Evolutionary conservation across 768 basidiomycete species (phyloP), one percentile per base, ranked within the genome.

Genomic region (Pilatotrama ljubarskyi): DNA sequence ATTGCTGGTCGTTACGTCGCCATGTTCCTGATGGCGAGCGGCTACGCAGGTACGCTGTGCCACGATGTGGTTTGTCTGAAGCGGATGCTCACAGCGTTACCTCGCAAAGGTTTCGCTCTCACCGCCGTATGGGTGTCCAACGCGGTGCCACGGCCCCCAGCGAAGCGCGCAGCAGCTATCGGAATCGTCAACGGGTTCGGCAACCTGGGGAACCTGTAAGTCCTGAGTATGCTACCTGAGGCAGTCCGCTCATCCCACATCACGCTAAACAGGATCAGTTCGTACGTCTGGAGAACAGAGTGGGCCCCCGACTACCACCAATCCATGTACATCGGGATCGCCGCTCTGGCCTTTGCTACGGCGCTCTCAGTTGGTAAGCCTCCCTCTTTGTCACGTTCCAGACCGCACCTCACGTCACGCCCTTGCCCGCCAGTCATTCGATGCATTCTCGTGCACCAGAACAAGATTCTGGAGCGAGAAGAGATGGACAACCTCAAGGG

Each of bases 281-380:
- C 84, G 0, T 87, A 81, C 64, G 77, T 80, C 0, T 88, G 86
- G 86, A 82, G 82, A 64, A 66, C 80, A 3, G 67, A 69, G n/a
- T 88, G 86, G 85, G 76, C 83, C 8, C 86, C 86, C 0, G 64
- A 77, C 60, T 88, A 87, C 64, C 84, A 85, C 48, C 84, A 76
- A 42, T 84, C 84, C 0, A 84, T 87, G 83, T 74, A 76, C 40
- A 84, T 88, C 51, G 74, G 74, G 7, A 61, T 79, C 20, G 71
- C 68, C 11, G 64, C 73, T 14, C 65, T 81, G 13, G 66, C 62
- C 3, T 59, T 78, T 18, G 64, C 72, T 37, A 68, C 70, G 6
- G 42, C 68, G 1, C 69, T 80, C 17, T 68, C 74, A 15, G 44
- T 77, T 9, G 61, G 79, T 80, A 38, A 55, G 73, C 13, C 4